These are phyloP conservation scores for Blastocystis sp. DNA, from an alignment of 352 stramenopile species.

Conservation along the genomic window DNA sequence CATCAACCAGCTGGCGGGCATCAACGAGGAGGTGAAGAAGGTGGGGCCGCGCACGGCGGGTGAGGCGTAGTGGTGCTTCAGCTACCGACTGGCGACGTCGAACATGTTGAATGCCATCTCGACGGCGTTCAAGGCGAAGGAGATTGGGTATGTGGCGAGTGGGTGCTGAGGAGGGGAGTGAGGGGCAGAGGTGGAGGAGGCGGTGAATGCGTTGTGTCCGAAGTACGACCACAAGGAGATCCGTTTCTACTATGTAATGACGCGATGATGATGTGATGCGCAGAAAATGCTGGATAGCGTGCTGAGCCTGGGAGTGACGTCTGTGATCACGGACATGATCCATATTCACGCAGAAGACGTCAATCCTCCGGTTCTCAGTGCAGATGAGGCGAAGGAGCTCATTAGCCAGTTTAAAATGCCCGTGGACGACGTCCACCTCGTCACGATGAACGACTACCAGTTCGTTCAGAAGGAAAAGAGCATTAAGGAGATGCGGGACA, in stretches of 20 bases:
- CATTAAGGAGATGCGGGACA: conserved; percentile 30
- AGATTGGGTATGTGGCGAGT: conserved; percentile 52
- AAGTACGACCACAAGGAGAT: conserved; percentile 24
- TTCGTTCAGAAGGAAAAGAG: conserved; percentile 24
- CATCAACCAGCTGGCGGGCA: conserved; percentile 46
- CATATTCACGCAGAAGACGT: conserved; percentile 53
- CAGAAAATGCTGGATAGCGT: conserved; percentile 66
- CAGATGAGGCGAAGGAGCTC: conserved; percentile 1
- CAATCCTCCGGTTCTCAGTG: conserved; percentile 35
- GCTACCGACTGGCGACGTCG: conserved; percentile 51
- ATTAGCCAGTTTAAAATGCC: conserved; percentile 47
- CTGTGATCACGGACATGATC: conserved; percentile 64
- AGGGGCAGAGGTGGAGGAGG: conserved; percentile 15
- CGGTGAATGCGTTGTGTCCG: conserved; percentile 3
- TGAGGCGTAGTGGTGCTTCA: conserved; percentile 65
- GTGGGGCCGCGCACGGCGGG: background rate
- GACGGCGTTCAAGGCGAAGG: conserved; percentile 54
- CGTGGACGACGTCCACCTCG: conserved; percentile 52
- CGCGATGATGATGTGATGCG: background rate
- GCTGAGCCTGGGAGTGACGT: conserved; percentile 46
- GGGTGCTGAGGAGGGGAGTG: background rate
- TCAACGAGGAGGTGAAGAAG: conserved; percentile 66
- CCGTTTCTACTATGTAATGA: conserved; percentile 51
- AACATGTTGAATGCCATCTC: conserved; percentile 56
- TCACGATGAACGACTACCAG: conserved; percentile 61